Evolutionary conservation across 2,329 filamentous ascomycete genomes (phyloP), one percentile per base, ranked within the genome.

Genomic region (Samsoniella hepiali): DNA sequence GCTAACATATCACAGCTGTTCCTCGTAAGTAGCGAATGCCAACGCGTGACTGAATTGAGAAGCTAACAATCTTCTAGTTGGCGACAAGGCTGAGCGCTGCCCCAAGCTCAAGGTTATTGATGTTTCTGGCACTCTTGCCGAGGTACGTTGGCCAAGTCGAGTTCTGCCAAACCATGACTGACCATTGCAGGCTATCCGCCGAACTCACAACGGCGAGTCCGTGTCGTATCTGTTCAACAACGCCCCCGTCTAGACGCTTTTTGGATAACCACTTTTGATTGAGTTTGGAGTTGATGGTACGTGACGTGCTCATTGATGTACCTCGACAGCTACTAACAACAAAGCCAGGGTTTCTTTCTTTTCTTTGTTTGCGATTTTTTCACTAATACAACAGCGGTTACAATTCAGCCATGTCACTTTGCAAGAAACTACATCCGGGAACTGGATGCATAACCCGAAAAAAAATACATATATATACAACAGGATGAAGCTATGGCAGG

Each of bases 21-120:
- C 75, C 75, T 65, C 69, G 69, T 72, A 69, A 67, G 69, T 71
- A 3, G 9, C 8, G 9, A 31, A 42, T 32, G 27, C 7, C 2
- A n/a, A 36, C 17, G 3, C 9, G 27, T 42, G 34, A 45, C 27
- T 40, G 6, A 7, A 22, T 53, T 22, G 22, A 22, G 9, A 3
- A 15, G 29, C 34, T 13, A 13, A 54, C 62, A 51, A 51, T 22
- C 6, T 29, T 65, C 36, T 53, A 76, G 74, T 93, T 68, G 86
- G 88, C 67, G 90, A 92, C 74, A 94, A 96, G 82, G 88, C 90
- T 74, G 86, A 89, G 72, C 78, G 83, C 49, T 96, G 93, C 77
- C 83, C 87, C 64, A 89, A 91, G 76, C 85, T 97, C 67, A 88
- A 93, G 77, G 93, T 93, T 63, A 96, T 97, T 74, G 93, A 97